These are phyloP conservation scores for Mucor irregularis DNA, from an alignment of 371 early-diverging fungal genomes.

Conservation along the genomic window DNA sequence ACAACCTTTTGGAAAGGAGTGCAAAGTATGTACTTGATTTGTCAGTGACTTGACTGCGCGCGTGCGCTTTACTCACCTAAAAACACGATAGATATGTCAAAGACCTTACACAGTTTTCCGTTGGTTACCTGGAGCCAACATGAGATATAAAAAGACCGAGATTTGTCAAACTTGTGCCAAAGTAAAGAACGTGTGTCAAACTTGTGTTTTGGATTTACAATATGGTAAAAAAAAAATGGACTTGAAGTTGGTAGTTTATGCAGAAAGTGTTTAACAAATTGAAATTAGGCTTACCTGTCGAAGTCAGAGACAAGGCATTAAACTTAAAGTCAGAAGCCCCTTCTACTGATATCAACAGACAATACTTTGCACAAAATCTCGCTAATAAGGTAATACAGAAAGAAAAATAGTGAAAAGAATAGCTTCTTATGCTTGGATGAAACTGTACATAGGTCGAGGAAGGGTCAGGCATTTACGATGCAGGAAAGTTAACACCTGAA, in stretches of 20 bases:
- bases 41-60: neutral
- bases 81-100: constrained; percentile 68
- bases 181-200: constrained; percentile 97
- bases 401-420: too few relatives aligned
- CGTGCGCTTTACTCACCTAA: neutral
- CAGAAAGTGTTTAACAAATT: too few relatives aligned
- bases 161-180: constrained; percentile 97
- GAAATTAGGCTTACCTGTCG: constrained; percentile 86
- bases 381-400: constrained; percentile 73
- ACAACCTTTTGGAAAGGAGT: constrained; percentile 85
- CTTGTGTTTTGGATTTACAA: constrained; percentile 94
- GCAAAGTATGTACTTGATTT: constrained; percentile 65
- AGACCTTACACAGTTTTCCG: constrained; percentile 96
- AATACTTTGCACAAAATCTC: constrained; percentile 84
- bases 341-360: constrained; percentile 82
- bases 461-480: constrained; percentile 65
- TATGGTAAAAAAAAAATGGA: constrained; percentile 63
- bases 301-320: constrained; percentile 90
- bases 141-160: constrained; percentile 96
- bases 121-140: constrained; percentile 93
- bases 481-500: constrained; percentile 74
- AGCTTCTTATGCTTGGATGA: neutral
- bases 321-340: constrained; percentile 77
- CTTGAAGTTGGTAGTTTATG: too few relatives aligned
- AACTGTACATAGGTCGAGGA: constrained; percentile 40